Evolutionary conservation across 2,329 filamentous ascomycete species (phyloP), one percentile per base, ranked within the genome.

Genomic region (Chrysoporthe austroafricana): DNA sequence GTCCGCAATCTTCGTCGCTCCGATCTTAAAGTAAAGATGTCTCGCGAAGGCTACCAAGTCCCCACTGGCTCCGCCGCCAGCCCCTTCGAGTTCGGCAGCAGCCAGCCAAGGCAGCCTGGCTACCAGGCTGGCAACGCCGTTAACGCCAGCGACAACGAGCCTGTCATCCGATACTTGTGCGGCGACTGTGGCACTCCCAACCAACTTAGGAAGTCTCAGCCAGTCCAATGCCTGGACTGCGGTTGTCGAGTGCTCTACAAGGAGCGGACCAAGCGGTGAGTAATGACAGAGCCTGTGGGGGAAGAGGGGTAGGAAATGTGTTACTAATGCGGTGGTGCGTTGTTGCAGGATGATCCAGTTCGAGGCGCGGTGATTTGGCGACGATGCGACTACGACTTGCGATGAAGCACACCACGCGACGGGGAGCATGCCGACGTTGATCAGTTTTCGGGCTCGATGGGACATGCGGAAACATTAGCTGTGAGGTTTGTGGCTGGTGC

Each of bases 161-260:
- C 88, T 71, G 80, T 83, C 60, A 91, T 91, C 79, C 84, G 85
- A 73, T 93, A 92, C 79, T 83, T 89, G 73, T 97, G 92, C 83
- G 93, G 92, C 77, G 93, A 96, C 81, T 97, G 93, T 84, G 92
- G 91, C 69, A 84, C 87, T 70, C 90, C 91, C 73, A 91, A 95
- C 57, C 85, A 87, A 21, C 83, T 97, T 73, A 91, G 91, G 79
- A 88, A 90, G 73, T 90, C 89, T 70, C 93, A 96, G 75, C 89
- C 91, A 44, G 95, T 97, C 73, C 86, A 93, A 39, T 97, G 94
- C 85, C 91, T 92, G 79, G 92, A 94, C 81, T 99, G 96, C 79
- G 96, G 96, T 8, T 96, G 97, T 76, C 90, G 96, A 72, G 94
- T 99, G 70, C 82, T 99, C 73, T 98, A 98, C 82, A 99, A 99